Evolutionary conservation across 169 alveolate species (phyloP).

Genomic region (Plasmodium gaboni): DNA sequence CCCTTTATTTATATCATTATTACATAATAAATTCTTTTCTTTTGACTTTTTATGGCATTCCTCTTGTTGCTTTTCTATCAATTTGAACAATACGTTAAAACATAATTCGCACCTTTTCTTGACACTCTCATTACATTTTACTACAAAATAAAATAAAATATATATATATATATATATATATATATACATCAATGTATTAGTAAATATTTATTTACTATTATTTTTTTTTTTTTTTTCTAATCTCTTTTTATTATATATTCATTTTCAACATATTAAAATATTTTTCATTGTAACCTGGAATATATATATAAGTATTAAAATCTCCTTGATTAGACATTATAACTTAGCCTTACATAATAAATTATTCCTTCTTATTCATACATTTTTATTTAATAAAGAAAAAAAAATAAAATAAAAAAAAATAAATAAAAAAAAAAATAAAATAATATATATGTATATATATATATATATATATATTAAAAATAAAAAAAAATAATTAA

Average conservation of each 20-base stretch:
- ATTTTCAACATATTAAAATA: too few species aligned
- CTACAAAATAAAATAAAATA: conserved; percentile 8
- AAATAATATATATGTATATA: background rate
- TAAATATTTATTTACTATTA: conserved; percentile 4
- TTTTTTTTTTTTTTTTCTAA: background rate
- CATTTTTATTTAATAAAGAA: background rate
- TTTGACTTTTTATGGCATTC: conserved; percentile 2
- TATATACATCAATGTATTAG: conserved; percentile 2
- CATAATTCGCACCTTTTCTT: conserved; percentile 26
- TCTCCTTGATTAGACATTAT: conserved; percentile 17
- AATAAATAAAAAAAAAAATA: background rate
- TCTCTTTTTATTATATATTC: too few species aligned
- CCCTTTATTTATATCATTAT: conserved; percentile 6
- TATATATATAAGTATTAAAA: conserved; percentile 7
- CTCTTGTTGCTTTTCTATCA: conserved; percentile 21
- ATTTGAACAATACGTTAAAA: conserved; percentile 15
- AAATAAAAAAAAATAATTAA: background rate
- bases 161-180: background rate
- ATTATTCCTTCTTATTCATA: background rate
- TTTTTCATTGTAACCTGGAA: conserved; percentile 46
- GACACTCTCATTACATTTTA: conserved; percentile 15
- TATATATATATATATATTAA: background rate
- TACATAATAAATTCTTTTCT: background rate
- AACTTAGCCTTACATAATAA: too few species aligned
- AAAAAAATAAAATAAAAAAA: background rate